Conservation (phyloP, 2,329 filamentous ascomycete genomes). For the Truncatella angustata region DNA sequence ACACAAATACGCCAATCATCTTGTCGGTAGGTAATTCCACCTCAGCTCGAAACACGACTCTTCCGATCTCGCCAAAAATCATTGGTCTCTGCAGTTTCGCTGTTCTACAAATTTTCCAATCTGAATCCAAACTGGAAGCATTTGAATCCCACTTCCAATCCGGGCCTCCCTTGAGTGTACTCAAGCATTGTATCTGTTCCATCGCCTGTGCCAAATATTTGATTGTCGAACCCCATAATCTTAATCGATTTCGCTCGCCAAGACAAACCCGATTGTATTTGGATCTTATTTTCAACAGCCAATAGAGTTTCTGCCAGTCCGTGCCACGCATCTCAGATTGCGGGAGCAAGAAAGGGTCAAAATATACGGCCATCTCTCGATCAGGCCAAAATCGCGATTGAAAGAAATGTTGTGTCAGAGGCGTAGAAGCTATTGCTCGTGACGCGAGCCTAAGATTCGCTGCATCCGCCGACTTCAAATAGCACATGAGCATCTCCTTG, state of each 20-base stretch:
- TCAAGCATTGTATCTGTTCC: constrained; percentile 13
- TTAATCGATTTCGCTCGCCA: constrained; percentile 20
- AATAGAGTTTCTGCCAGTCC: constrained; percentile 21
- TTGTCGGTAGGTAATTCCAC: constrained; percentile 14
- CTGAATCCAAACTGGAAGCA: neutral
- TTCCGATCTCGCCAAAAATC: constrained; percentile 15
- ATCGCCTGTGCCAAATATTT: constrained; percentile 17
- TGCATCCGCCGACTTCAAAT: constrained; percentile 15
- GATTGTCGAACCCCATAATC: constrained; percentile 23
- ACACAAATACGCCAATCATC: constrained; percentile 17
- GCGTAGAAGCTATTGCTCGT: constrained; percentile 16
- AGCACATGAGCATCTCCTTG: constrained; percentile 20
- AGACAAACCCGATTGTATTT: constrained; percentile 16
- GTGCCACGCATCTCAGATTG: constrained; percentile 12
- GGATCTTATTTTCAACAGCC: constrained; percentile 13
- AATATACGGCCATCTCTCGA: constrained; percentile 19
- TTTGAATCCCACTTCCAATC: constrained; percentile 7
- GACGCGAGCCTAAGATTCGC: constrained; percentile 20
- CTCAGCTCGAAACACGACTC: constrained; percentile 13
- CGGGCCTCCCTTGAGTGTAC: constrained; percentile 14
- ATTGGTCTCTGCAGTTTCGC: constrained; percentile 9
- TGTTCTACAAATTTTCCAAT: constrained; percentile 16
- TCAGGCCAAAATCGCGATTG: constrained; percentile 22
- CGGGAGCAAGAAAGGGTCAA: constrained; percentile 20
- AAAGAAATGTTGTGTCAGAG: constrained; percentile 22